Evolutionary conservation across 352 stramenopile genomes (phyloP).

Genomic region (Thraustochytrium sp.): DNA sequence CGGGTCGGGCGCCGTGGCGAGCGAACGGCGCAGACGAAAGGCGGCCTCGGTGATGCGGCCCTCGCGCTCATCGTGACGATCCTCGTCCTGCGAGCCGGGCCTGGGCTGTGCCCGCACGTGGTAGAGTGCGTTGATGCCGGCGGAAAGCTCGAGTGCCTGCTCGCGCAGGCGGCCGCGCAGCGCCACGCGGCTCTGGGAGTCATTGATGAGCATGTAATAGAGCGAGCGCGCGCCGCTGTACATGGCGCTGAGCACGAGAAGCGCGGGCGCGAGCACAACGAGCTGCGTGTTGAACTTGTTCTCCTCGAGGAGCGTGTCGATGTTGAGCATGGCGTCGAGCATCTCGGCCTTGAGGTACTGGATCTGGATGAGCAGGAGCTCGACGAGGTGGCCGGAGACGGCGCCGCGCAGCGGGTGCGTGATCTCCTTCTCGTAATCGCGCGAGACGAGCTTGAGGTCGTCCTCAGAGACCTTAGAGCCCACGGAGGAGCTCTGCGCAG

Average conservation of each 20-base stretch:
- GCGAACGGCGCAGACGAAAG: neutral
- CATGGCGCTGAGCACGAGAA: neutral
- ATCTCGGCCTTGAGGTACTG: constrained; percentile 56
- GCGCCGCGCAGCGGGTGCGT: neutral
- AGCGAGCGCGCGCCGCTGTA: neutral
- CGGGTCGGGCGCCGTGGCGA: neutral
- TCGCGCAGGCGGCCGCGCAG: neutral
- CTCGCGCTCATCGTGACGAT: neutral
- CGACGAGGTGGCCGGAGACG: constrained; percentile 40
- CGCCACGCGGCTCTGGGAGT: neutral
- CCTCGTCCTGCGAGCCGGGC: neutral
- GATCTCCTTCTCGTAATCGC: constrained; percentile 34
- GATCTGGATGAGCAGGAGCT: constrained; percentile 47
- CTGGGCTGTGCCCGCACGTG: neutral
- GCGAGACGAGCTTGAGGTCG: constrained; percentile 9
- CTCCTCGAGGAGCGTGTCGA: constrained; percentile 55
- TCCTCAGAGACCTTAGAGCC: neutral
- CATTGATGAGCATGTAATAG: constrained; percentile 28
- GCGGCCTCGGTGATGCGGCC: neutral
- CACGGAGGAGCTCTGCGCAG: too few species aligned
- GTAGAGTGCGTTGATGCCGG: neutral
- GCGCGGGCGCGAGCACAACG: constrained; percentile 14
- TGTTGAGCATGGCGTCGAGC: constrained; percentile 53
- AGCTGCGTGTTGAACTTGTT: constrained; percentile 52
- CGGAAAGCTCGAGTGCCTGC: neutral